Evolutionary conservation across 2,329 filamentous ascomycete species (phyloP), one percentile per base, ranked within the genome.

Genomic region (Sporothrix protearum): DNA sequence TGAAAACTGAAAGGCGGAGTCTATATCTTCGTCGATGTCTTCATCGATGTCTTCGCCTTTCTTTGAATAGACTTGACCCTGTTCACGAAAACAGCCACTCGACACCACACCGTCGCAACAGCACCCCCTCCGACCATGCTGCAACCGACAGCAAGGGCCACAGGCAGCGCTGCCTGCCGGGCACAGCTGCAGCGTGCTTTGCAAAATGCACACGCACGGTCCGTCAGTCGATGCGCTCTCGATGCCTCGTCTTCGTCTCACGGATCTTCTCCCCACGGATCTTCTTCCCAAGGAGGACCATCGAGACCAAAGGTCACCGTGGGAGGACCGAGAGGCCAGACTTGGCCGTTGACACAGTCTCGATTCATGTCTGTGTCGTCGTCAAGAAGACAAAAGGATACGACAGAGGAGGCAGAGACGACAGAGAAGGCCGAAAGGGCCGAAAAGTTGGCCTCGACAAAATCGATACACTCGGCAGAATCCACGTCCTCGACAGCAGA

Each of bases 101-200:
- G 36, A 45, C 57, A n/a, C 8, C n/a, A 47, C 36, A 47, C n/a
- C n/a, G n/a, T 4, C 14, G 22, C 7, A 10, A 57, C 36, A 16
- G n/a, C 45, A 51, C 42, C n/a, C 2, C 9, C 19, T 22, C 14
- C 16, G 25, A 51, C 39, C 61, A 75, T 74, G 73, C 59, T 75
- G 33, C 68, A 69, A 9, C 55, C 70, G 5, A 73, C 71, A 66
- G 51, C 71, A 28, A 71, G 73, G 64, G 64, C 68, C n/a, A 71
- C 72, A 0, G 51, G 72, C 68, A 28, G 70, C 8, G 47, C 69
- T 2, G 70, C 49, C 19, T 66, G 42, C n/a, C 36, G 70, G 45
- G 68, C 59, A 28, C 67, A 63, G 57, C 14, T 71, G 64, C 70
- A 55, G 55, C 63, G 71, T 16, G 47, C 36, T 8, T 55, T 66